Percentiles rank a stretch among this genome's conserved stretches.
Conservation (phyloP, 108 stramenopile genomes). For the Stephanodiscus triporus region DNA sequence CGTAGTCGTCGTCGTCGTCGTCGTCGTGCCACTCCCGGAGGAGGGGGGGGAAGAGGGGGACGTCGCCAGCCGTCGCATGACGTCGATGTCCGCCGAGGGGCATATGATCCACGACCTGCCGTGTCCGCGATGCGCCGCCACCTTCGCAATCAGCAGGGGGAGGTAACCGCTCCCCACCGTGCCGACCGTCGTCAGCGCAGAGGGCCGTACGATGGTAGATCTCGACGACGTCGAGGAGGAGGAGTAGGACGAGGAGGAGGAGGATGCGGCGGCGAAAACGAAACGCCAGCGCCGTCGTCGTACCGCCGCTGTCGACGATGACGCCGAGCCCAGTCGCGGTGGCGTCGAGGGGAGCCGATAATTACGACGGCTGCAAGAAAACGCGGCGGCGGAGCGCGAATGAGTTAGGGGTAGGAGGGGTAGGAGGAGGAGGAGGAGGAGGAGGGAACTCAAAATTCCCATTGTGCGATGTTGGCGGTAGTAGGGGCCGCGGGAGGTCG, state of each 20-base stretch:
- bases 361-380: not conserved
- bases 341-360: not conserved
- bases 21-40: too few species aligned
- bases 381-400: not conserved
- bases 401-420: too few species aligned
- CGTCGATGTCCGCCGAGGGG: slow-evolving; percentile 21
- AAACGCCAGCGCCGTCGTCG: too few species aligned
- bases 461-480: not conserved
- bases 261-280: not conserved
- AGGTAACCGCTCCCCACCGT: slow-evolving; percentile 41
- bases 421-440: not conserved
- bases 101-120: slow-evolving; percentile 36
- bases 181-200: slow-evolving; percentile 16
- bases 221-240: not conserved
- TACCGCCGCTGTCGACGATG: not conserved
- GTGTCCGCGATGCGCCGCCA: slow-evolving; percentile 25
- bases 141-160: slow-evolving; percentile 29
- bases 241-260: not conserved
- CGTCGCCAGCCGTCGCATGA: not conserved
- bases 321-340: not conserved
- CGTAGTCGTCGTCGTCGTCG: too few species aligned
- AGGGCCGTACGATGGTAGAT: not conserved
- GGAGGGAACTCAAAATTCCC: not conserved
- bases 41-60: too few species aligned
- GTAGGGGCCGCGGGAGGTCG: not conserved